Percentiles rank a stretch among this genome's conserved stretches.
Evolutionary conservation across 352 stramenopile genomes (phyloP).

Genomic region (Phytophthora melonis): DNA sequence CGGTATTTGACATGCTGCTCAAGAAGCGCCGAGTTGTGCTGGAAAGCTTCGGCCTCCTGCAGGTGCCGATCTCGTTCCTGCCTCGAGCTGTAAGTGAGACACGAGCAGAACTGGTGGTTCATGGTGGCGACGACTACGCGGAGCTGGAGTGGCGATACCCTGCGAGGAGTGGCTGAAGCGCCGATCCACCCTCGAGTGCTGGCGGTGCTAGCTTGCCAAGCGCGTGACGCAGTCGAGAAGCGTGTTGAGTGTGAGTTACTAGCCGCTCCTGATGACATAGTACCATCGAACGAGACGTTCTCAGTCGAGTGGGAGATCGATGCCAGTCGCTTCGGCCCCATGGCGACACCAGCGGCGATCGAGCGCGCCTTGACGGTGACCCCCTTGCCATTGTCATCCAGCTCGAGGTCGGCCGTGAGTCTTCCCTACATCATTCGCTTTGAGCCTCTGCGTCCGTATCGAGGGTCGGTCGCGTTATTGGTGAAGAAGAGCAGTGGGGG

Average conservation of each 20-base stretch:
- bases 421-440: conserved; percentile 80
- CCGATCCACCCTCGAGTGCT: conserved; percentile 68
- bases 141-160: conserved; percentile 84
- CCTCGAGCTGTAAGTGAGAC: conserved; percentile 78
- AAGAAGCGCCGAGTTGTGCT: conserved; percentile 82
- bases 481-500: conserved; percentile 86
- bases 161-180: conserved; percentile 76
- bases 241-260: conserved; percentile 70
- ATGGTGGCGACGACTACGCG: conserved; percentile 66
- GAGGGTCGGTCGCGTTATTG: conserved; percentile 74
- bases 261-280: conserved; percentile 55
- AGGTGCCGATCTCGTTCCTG: conserved; percentile 93
- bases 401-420: conserved; percentile 2
- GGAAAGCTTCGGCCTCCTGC: conserved; percentile 82
- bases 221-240: conserved; percentile 74
- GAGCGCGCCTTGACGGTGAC: conserved; percentile 64
- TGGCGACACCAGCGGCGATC: conserved; percentile 55
- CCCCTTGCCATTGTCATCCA: conserved; percentile 25
- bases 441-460: conserved; percentile 89
- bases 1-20: conserved; percentile 81
- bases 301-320: conserved; percentile 74
- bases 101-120: conserved; percentile 74
- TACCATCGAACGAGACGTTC: conserved; percentile 54
- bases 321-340: conserved; percentile 57
- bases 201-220: conserved; percentile 66